Base-by-base conservation (phyloP, 176 grass and related monocot species). In the Oropetium thomaeum region DNA sequence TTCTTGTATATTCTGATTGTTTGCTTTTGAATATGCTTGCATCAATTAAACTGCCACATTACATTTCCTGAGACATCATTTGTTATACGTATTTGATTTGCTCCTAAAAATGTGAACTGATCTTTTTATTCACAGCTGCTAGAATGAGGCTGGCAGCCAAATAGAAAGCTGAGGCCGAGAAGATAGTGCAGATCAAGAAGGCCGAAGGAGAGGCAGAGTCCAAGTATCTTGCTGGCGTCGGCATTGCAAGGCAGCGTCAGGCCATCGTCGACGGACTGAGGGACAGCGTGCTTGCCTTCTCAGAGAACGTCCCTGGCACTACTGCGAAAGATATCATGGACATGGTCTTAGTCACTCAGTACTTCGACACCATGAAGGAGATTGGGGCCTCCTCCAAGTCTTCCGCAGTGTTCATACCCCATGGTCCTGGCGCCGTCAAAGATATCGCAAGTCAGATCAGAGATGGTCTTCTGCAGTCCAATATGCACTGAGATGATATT, bases 111-210 rank as follows among this genome's bases (percentile, higher is more conserved):
- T 8, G 40, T 67, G 51, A 26, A 32, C 16, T 9, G 40, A 72
- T 57, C 54, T 38, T 15, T 45, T 45, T 45, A 45, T 45, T 45
- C 14, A 74, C 81, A 87, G 89, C 89, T 87, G 38, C 89, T 17
- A 87, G 89, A 20, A 35, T 91, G 85, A 91, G 85, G 89, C 7
- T 73, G 38, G 89, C 84, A 40, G 61, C 85, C 49, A 87, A 69
- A 19, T 84, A 91, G 70, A 87, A 91, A 77, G 89, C 89, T 51
- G 89, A 91, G 67, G 81, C 89, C 14, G 85, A 91, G 62, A 91
- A 91, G 72, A 87, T 87, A 44, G 29, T 91, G 13, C 85, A 84
- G 72, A 87, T 91, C 73, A 91, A 91, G 44, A 52, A 64, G 40
- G 89, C 89, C 0, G 84, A 91, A 69, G 89, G 89, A 58, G 84